These are phyloP conservation scores for Gastrolobium villosum DNA, from an alignment of 306 rosid genomes.

Conservation along the genomic window DNA sequence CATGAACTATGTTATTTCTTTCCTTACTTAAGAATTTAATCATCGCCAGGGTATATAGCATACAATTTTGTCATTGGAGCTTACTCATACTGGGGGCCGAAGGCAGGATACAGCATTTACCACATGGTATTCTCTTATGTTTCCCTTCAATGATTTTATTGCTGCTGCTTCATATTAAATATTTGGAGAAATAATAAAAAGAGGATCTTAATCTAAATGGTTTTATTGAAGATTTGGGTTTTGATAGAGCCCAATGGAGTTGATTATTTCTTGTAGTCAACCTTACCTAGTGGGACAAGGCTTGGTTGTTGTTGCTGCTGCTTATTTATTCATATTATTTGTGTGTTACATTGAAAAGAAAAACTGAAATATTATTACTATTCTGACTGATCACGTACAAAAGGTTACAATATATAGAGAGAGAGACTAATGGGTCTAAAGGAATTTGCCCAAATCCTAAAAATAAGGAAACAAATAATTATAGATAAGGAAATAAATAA, in stretches of 20 bases:
- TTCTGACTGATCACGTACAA: too few species aligned
- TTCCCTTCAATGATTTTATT: constrained; percentile 28
- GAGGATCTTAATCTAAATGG: constrained; percentile 5
- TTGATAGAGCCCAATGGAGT: constrained; percentile 22
- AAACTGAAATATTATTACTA: too few species aligned
- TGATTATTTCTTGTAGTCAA: constrained; percentile 27
- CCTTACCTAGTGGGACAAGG: constrained; percentile 4
- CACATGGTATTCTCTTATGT: constrained; percentile 70
- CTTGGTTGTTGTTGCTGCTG: constrained; percentile 32
- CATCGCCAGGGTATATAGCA: constrained; percentile 77
- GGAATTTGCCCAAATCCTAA: too few species aligned
- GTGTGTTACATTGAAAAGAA: not conserved
- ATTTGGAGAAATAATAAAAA: not conserved
- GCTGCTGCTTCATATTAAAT: constrained; percentile 15
- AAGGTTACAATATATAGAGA: too few species aligned
- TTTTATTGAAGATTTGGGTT: constrained; percentile 32
- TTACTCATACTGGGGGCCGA: constrained; percentile 97
- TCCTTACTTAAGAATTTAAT: constrained; percentile 36
- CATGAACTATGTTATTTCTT: constrained; percentile 27
- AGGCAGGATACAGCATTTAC: constrained; percentile 93
- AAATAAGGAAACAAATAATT: too few species aligned
- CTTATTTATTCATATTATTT: constrained; percentile 20
- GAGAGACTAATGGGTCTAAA: too few species aligned
- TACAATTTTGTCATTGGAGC: constrained; percentile 96
- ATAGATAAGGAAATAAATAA: too few species aligned